A percentile compares a stretch with the other conserved stretches of the same genome.
Evolutionary conservation across 371 early-diverging fungal genomes (phyloP).

Genomic region (Blakeslea trispora): DNA sequence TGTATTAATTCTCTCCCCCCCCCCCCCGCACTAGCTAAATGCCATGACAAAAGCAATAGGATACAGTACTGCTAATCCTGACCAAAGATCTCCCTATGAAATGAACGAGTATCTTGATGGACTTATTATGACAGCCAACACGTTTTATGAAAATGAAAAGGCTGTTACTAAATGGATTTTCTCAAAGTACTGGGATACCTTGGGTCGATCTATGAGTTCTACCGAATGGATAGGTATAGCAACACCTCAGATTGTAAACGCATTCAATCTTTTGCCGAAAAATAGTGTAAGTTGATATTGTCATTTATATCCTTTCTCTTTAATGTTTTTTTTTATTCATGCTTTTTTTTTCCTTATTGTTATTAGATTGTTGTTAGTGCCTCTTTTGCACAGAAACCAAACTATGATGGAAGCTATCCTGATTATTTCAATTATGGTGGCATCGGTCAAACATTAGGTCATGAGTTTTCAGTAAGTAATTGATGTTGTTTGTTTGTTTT

Average conservation of each 20-base stretch:
- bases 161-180: constrained; percentile 32
- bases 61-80: constrained; percentile 52
- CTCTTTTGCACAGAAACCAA: constrained; percentile 59
- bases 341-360: constrained; percentile 22
- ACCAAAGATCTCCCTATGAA: constrained; percentile 45
- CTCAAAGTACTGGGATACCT: constrained; percentile 29
- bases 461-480: constrained; percentile 58
- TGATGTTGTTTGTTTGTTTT: background rate
- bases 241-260: constrained; percentile 55
- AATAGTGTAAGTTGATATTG: constrained; percentile 27
- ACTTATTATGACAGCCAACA: constrained; percentile 26
- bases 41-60: constrained; percentile 41
- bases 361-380: constrained; percentile 58
- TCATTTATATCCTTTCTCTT: background rate
- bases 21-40: constrained; percentile 15
- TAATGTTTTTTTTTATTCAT: constrained; percentile 19
- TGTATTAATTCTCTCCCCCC: no score
- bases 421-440: constrained; percentile 64
- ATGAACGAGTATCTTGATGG: constrained; percentile 43
- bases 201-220: constrained; percentile 42
- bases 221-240: constrained; percentile 45
- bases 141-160: constrained; percentile 56
- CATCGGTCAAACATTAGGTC: constrained; percentile 63
- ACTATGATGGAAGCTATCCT: constrained; percentile 44
- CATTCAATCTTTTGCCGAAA: constrained; percentile 31